These are phyloP conservation scores for Lachnellula occidentalis DNA, from an alignment of 2,329 filamentous ascomycete species.

Conservation along the genomic window DNA sequence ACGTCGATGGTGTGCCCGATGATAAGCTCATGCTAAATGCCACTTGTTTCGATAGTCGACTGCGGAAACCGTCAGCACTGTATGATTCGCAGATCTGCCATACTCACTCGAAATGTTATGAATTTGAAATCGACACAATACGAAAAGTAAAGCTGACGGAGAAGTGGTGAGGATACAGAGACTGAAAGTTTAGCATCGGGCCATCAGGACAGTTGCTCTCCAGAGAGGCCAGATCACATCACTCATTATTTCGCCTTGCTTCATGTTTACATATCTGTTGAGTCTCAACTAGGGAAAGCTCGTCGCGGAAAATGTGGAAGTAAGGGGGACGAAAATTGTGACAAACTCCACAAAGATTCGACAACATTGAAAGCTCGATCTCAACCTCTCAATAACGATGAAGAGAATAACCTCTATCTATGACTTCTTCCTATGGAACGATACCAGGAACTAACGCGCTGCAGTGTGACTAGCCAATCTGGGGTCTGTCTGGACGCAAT, in stretches of 20 bases:
- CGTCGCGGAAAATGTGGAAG: neutral
- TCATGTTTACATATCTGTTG: neutral
- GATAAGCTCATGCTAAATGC: neutral
- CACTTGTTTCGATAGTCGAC: neutral
- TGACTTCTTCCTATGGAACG: too few species aligned
- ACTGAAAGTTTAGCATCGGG: neutral
- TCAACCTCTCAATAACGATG: too few species aligned
- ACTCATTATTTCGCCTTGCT: neutral
- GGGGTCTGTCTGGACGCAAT: too few species aligned
- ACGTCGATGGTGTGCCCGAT: neutral
- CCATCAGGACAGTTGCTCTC: neutral
- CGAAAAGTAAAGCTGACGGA: neutral
- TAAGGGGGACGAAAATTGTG: neutral
- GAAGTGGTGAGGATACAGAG: neutral
- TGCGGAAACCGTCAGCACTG: neutral
- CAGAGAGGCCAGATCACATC: neutral
- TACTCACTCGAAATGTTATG: neutral
- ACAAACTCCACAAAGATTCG: neutral
- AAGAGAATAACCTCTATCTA: too few species aligned
- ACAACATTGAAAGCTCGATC: too few species aligned
- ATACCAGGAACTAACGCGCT: too few species aligned
- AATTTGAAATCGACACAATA: neutral
- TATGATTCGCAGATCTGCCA: neutral
- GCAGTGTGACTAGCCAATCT: too few species aligned
- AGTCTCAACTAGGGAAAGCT: neutral